Base-by-base conservation (phyloP, 2,329 filamentous ascomycete species). In the Graphilbum fragrans region DNA sequence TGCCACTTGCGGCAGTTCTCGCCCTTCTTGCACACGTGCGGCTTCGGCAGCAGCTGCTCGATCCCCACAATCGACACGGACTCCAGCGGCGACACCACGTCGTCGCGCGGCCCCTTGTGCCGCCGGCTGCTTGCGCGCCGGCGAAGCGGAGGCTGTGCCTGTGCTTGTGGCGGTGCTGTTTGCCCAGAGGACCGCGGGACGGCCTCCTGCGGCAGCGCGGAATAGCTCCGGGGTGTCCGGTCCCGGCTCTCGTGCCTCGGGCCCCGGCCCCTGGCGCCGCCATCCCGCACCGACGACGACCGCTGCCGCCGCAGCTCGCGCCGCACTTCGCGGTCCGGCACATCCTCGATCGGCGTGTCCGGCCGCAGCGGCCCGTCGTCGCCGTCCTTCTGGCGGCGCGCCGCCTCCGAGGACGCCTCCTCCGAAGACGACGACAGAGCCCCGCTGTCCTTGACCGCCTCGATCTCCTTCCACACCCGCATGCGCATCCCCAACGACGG, bases 1-100 rank as follows among this genome's bases (percentile, higher is more conserved):
- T 72, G 76, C 72, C 75, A 94, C 58, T 87, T 93, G 38, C 76
- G 69, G 60, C 88, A 94, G 51, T 82, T 79, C 59, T 92, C 84
- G 36, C 88, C 88, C 59, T 93, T 94, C 36, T 77, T 77, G 63
- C 88, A 95, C 43, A 73, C 72, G 61, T 94, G 88, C 16, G 81
- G 76, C 62, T 86, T 88, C 5, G 87, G 87, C 41, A 94, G 72
- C 41, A 92, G 66, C 59, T 94, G 86, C 62, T 94, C 87, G 48
- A 94, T 94, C 22, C 83, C 87, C 27, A 94, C 86, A 51, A 94
- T 94, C 1, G 86, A 94, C 4, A 92, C 80, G 1, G 86, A 90
- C 58, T 94, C 85, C 44, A 80, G 73, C 2, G 86, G 86, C 2
- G 80, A 80, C 55, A 92, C 81, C 37, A 75, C 63, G 51, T 88